Percentiles rank a stretch among this genome's conserved stretches.
Conservation (phyloP, 2,329 filamentous ascomycete species). For the Fusarium falciforme region DNA sequence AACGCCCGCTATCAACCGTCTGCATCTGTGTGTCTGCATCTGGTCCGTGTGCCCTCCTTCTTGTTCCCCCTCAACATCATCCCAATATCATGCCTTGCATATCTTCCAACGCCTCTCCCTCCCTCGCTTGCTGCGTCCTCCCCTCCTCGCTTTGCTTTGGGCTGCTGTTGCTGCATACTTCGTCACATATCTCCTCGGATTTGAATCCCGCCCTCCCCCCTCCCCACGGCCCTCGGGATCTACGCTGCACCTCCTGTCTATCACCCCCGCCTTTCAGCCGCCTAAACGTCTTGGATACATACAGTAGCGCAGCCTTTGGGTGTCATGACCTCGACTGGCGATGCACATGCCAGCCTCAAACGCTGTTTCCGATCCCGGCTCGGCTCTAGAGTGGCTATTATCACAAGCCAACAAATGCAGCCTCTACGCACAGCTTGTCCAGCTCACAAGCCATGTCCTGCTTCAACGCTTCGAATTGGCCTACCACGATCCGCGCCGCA, state of each 20-base stretch:
- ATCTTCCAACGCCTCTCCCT: neutral
- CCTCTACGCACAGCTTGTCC: neutral
- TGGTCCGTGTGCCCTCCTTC: neutral
- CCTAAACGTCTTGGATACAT: neutral
- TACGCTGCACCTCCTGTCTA: slow-evolving; percentile 2
- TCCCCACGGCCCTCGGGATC: slow-evolving; percentile 6
- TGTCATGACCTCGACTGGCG: neutral
- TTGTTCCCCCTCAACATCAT: neutral
- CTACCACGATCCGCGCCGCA: slow-evolving; percentile 10
- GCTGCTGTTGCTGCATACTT: neutral
- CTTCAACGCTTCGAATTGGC: slow-evolving; percentile 1
- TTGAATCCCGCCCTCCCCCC: neutral
- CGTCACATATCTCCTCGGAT: slow-evolving; percentile 4
- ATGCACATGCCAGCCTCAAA: slow-evolving; percentile 8
- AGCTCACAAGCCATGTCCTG: slow-evolving; percentile 3
- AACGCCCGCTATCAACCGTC: slow-evolving; percentile 2
- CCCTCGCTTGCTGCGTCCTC: neutral
- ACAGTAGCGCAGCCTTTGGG: neutral
- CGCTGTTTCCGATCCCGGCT: neutral
- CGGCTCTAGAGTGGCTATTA: neutral
- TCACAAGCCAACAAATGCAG: neutral
- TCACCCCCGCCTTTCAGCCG: slow-evolving; percentile 9
- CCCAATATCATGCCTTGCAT: neutral
- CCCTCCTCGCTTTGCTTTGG: neutral
- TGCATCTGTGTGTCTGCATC: neutral